A percentile compares a stretch with the other conserved stretches of the same genome.
phyloP scores from a whole-genome alignment of 106 monocot species.

The Vanilla planifolia region DNA sequence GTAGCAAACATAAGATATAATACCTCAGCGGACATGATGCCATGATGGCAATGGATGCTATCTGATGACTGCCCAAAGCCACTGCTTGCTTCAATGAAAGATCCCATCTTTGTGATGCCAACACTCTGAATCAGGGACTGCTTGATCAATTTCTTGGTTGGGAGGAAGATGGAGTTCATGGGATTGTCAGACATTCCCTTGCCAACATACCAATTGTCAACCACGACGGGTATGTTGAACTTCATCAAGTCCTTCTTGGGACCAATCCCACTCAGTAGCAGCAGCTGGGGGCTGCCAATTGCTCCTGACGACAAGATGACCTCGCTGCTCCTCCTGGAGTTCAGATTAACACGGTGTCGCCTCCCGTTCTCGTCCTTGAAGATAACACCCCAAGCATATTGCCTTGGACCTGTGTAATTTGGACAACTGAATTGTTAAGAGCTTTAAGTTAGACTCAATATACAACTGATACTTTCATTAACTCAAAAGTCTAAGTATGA shows the following conservation, averaged over 20 bases:
- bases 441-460: too few relatives aligned
- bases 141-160: conserved; percentile 49
- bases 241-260: conserved; percentile 46
- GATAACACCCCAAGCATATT: conserved; percentile 38
- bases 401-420: conserved; percentile 20
- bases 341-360: conserved; percentile 32
- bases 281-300: conserved; percentile 77
- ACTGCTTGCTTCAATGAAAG: conserved; percentile 96
- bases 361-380: conserved; percentile 55
- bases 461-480: too few relatives aligned
- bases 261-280: conserved; percentile 85
- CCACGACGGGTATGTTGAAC: conserved; percentile 37
- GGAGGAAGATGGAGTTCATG: conserved; percentile 89
- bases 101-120: conserved; percentile 75
- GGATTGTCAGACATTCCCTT: conserved; percentile 87
- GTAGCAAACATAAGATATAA: too few relatives aligned
- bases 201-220: conserved; percentile 55
- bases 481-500: too few relatives aligned
- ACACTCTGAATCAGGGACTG: conserved; percentile 89
- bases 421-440: too few relatives aligned
- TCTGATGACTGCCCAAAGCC: conserved; percentile 83
- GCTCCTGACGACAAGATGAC: conserved; percentile 76
- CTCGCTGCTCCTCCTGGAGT: conserved; percentile 26
- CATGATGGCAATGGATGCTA: conserved; percentile 91
- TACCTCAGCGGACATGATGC: conserved; percentile 97